Evolutionary conservation across 352 stramenopile species (phyloP), one percentile per base, ranked within the genome.

Genomic region (Pythium angustatum): DNA sequence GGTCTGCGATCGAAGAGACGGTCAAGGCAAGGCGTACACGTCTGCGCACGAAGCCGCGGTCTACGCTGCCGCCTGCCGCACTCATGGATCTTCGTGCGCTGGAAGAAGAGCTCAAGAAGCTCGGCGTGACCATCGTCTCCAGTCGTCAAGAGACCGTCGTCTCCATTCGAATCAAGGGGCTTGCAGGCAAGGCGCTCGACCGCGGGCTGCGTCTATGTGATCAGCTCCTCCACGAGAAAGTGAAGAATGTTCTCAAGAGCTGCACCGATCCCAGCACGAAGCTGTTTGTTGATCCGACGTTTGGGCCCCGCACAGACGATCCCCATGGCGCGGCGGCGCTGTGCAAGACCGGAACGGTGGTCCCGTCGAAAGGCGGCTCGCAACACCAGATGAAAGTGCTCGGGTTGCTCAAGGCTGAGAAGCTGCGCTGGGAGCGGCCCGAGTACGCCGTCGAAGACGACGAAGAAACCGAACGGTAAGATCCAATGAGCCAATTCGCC

Each of bases 81-180:
- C 10, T 21, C 21, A 68, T 83, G 56, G 77, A 91, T 57, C 60
- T 90, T 21, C 76, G 72, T 22, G 63, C 61, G 9, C 63, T 96
- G 31, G 83, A 96, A 61, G 79, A 92, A 50, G 82, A 92, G 75
- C 78, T 96, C 21, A 89, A 91, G 58, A 90, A 87, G 59, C 68
- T 94, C 14, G 87, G 83, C 0, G 87, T 94, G 44, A 75, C 34
- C 24, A 80, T 96, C 57, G 76, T 92, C 14, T 93, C 83, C 0
- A 81, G 83, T 28, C 80, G 75, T 17, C 83, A 93, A 64, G 81
- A 91, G 56, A 94, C 83, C 0, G 68, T 96, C 61, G 76, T 96
- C 17, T 84, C 81, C 0, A 79, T 94, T 50, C 80, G 83, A 64
- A 90, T 93, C 58, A 86, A 90, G 56, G 84, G 85, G 0, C 56